phyloP scores from a whole-genome alignment of 2,329 filamentous ascomycete species.

The Colletotrichum tropicale region DNA sequence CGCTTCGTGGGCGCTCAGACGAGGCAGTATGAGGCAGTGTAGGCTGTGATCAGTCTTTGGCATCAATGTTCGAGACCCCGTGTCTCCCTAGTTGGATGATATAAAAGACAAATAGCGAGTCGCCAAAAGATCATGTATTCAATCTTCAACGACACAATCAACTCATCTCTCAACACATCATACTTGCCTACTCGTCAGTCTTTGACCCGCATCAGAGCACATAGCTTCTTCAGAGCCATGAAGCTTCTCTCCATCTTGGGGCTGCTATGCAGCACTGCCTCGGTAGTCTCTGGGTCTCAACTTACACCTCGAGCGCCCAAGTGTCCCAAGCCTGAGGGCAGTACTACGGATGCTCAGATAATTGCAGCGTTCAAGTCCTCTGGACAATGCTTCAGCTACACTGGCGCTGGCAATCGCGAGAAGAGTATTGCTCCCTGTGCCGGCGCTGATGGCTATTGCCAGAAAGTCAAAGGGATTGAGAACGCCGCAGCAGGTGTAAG shows the following conservation, averaged over 20 bases:
- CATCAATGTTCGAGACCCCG: not conserved
- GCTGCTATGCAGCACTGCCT: not conserved
- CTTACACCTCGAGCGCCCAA: not conserved
- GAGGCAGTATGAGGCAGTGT: not conserved
- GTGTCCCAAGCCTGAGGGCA: not conserved
- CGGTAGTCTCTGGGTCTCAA: not conserved
- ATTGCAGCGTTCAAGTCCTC: not conserved
- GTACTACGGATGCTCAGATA: not conserved
- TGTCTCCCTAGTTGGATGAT: not conserved
- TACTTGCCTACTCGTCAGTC: not conserved
- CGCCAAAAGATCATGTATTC: not conserved
- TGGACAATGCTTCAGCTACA: not conserved
- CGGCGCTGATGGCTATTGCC: not conserved
- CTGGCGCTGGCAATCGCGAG: not conserved
- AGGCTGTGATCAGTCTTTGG: not conserved
- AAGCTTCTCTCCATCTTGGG: not conserved
- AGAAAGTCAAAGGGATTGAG: not conserved
- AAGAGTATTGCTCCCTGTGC: not conserved
- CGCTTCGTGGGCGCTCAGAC: not conserved
- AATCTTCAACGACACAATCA: not conserved
- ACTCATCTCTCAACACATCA: not conserved
- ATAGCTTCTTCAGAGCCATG: not conserved
- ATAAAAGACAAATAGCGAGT: not conserved
- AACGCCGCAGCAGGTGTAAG: not conserved
- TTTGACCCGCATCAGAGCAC: not conserved